Evolutionary conservation across 345 rosid genomes (phyloP).

Genomic region (Salix udensis): DNA sequence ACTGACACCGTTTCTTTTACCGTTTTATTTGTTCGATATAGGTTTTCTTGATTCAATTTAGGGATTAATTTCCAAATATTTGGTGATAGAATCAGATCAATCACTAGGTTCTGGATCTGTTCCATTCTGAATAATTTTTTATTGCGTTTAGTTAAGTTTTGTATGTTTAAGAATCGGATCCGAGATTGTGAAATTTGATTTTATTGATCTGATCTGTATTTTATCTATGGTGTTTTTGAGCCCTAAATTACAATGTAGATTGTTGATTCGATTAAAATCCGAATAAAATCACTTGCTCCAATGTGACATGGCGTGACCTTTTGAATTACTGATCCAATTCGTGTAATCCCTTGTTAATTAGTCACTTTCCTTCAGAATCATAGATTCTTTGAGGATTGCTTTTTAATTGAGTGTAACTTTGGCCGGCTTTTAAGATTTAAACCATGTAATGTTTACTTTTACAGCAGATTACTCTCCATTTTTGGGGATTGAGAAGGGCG

Average conservation of each 20-base stretch:
- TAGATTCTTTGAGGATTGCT: slow-evolving; percentile 12
- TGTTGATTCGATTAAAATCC: background rate
- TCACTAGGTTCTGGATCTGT: slow-evolving; percentile 47
- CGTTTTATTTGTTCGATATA: background rate
- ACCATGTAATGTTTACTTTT: slow-evolving; percentile 11
- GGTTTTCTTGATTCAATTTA: slow-evolving; percentile 3
- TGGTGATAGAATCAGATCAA: slow-evolving; percentile 30
- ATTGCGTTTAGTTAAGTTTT: background rate
- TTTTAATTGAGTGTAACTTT: background rate
- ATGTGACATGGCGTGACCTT: background rate
- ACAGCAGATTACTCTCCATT: slow-evolving; percentile 92
- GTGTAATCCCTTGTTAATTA: background rate
- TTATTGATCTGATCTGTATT: slow-evolving; percentile 25
- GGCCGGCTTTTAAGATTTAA: background rate
- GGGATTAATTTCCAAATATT: slow-evolving; percentile 1
- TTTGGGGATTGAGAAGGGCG: slow-evolving; percentile 94
- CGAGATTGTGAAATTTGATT: background rate
- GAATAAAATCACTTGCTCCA: slow-evolving; percentile 17
- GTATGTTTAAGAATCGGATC: background rate
- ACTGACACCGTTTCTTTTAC: background rate
- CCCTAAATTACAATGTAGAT: slow-evolving; percentile 25
- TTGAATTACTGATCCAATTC: background rate
- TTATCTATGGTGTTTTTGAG: background rate
- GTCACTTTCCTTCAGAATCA: background rate
- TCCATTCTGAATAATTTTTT: slow-evolving; percentile 10